Conservation (phyloP, 2,329 filamentous ascomycete genomes). For the Aspergillus eucalypticola region DNA sequence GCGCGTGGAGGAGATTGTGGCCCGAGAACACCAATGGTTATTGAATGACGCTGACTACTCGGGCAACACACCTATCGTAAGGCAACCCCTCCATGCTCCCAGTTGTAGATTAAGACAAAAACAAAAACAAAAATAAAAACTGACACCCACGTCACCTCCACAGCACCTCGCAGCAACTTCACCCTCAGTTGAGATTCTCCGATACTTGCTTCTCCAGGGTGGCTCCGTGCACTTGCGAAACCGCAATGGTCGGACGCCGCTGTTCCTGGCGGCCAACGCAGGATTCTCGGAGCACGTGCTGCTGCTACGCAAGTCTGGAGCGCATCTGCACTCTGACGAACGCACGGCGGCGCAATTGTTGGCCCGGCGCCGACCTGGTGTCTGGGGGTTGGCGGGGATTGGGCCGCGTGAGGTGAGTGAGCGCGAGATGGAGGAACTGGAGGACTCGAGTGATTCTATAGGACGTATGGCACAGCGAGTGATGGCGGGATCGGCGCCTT, state of each 20-base stretch:
- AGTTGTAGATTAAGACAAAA: too few relatives aligned
- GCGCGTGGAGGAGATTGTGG: slow-evolving; percentile 67
- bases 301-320: slow-evolving; percentile 57
- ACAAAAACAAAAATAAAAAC: too few relatives aligned
- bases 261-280: slow-evolving; percentile 61
- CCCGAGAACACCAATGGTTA: slow-evolving; percentile 65
- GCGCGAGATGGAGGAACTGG: slow-evolving; percentile 25
- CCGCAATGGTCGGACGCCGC: slow-evolving; percentile 57
- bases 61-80: slow-evolving; percentile 66
- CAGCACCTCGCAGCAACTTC: slow-evolving; percentile 61
- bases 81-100: slow-evolving; percentile 10
- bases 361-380: slow-evolving; percentile 42
- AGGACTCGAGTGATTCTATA: slow-evolving; percentile 2
- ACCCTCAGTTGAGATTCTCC: slow-evolving; percentile 56
- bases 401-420: slow-evolving; percentile 29
- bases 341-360: slow-evolving; percentile 54
- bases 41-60: slow-evolving; percentile 78
- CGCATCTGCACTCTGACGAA: slow-evolving; percentile 62
- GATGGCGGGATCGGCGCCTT: slow-evolving; percentile 33
- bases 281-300: slow-evolving; percentile 57
- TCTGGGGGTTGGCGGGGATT: slow-evolving; percentile 48
- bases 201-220: slow-evolving; percentile 57
- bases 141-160: neutral
- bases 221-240: slow-evolving; percentile 63
- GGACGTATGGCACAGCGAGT: slow-evolving; percentile 14